Percentiles rank a stretch among this genome's conserved stretches.
These are phyloP conservation scores for Chrysopogon serrulatus DNA, from an alignment of 176 grass and related monocot genomes.

Conservation along the genomic window DNA sequence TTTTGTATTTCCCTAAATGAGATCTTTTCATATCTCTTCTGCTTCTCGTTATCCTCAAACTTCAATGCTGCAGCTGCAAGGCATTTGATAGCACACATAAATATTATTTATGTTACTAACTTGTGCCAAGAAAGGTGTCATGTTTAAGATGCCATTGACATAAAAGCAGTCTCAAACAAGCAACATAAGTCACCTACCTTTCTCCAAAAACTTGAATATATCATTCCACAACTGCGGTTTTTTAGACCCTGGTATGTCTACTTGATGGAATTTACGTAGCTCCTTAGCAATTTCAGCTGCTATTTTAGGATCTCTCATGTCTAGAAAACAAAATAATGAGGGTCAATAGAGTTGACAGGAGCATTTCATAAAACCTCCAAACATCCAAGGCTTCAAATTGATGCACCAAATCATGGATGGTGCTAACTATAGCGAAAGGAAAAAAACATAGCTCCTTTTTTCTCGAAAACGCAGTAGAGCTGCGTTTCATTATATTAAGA, in stretches of 20 bases:
- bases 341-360: conserved; percentile 24
- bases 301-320: conserved; percentile 92
- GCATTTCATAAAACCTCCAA: neutral
- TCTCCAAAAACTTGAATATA: conserved; percentile 84
- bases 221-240: conserved; percentile 94
- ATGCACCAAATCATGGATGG: neutral
- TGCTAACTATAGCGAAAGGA: neutral
- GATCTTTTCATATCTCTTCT: conserved; percentile 64
- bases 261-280: conserved; percentile 74
- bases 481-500: too few relatives aligned
- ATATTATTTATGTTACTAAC: neutral
- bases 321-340: conserved; percentile 50
- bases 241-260: conserved; percentile 69
- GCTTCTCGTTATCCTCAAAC: conserved; percentile 73
- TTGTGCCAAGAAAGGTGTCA: neutral
- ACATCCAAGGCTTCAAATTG: neutral
- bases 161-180: conserved; percentile 13
- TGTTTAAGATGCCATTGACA: neutral
- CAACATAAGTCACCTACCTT: conserved; percentile 43
- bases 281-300: conserved; percentile 80
- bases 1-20: conserved; percentile 84
- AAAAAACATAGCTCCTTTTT: too few relatives aligned
- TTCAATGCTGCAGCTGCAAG: conserved; percentile 57
- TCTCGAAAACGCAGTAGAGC: too few relatives aligned
- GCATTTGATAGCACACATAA: conserved; percentile 19